phyloP scores from a whole-genome alignment of 2,329 filamentous ascomycete genomes.

The Ilyonectria robusta region DNA sequence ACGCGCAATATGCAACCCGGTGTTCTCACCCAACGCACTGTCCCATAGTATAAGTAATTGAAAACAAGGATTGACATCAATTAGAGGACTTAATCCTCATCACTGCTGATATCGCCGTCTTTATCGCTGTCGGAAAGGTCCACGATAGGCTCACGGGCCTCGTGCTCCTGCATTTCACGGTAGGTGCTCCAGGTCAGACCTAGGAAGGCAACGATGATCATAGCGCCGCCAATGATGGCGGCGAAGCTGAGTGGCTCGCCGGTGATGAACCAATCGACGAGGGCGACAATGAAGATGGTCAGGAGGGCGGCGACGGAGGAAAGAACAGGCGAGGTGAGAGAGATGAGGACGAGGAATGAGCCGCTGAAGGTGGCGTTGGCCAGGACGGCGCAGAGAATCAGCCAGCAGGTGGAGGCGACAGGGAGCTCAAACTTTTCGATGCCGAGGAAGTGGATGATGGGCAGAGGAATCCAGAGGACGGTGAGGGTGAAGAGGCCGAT shows the following conservation, averaged over 20 bases:
- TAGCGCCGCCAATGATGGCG: constrained; percentile 83
- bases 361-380: constrained; percentile 95
- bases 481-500: constrained; percentile 89
- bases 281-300: constrained; percentile 96
- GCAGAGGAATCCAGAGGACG: constrained; percentile 93
- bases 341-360: constrained; percentile 92
- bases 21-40: constrained; percentile 7
- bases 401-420: constrained; percentile 80
- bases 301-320: constrained; percentile 93
- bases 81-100: constrained; percentile 39
- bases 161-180: constrained; percentile 90
- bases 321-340: constrained; percentile 91
- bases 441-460: constrained; percentile 83
- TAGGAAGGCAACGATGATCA: constrained; percentile 92
- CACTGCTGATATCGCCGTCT: constrained; percentile 58
- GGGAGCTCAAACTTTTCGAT: constrained; percentile 89
- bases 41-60: background rate
- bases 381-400: constrained; percentile 84
- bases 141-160: constrained; percentile 68
- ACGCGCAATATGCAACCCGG: constrained; percentile 14
- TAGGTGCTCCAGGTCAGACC: constrained; percentile 93
- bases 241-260: constrained; percentile 82
- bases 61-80: constrained; percentile 6
- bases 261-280: constrained; percentile 90
- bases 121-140: constrained; percentile 65